phyloP scores from a whole-genome alignment of 202 grass and related monocot species.

The Zizania palustris region DNA sequence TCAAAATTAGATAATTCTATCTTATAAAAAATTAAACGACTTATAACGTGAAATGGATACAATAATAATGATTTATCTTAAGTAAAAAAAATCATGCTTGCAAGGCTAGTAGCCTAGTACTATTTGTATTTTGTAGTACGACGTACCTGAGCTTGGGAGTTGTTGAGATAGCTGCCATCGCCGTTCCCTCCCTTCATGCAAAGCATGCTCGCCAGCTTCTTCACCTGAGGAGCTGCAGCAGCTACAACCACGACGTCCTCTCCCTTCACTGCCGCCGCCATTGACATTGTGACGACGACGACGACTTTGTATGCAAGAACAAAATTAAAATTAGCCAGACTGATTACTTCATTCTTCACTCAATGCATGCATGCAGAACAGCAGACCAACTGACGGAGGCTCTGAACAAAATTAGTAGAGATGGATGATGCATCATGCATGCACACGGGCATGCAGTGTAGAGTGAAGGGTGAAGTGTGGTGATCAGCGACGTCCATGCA shows the following conservation, averaged over 20 bases:
- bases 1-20: too few relatives aligned
- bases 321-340: background rate
- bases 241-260: background rate
- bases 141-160: slow-evolving; percentile 36
- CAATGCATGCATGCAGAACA: too few relatives aligned
- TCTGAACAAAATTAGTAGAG: too few relatives aligned
- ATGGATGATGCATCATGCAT: too few relatives aligned
- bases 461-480: background rate
- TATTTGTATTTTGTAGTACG: background rate
- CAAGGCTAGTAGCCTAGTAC: background rate
- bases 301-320: background rate
- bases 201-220: slow-evolving; percentile 28
- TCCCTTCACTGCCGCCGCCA: slow-evolving; percentile 19
- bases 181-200: slow-evolving; percentile 42
- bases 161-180: slow-evolving; percentile 36
- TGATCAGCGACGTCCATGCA: slow-evolving; percentile 4
- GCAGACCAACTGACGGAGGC: too few relatives aligned
- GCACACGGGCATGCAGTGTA: background rate
- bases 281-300: background rate
- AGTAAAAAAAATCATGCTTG: background rate
- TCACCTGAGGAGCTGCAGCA: background rate
- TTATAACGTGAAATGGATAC: too few relatives aligned
- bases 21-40: too few relatives aligned
- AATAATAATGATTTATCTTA: too few relatives aligned
- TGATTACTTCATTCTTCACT: background rate